These are phyloP conservation scores for Penicillium parvum DNA, from an alignment of 495 filamentous ascomycete species.

Conservation along the genomic window DNA sequence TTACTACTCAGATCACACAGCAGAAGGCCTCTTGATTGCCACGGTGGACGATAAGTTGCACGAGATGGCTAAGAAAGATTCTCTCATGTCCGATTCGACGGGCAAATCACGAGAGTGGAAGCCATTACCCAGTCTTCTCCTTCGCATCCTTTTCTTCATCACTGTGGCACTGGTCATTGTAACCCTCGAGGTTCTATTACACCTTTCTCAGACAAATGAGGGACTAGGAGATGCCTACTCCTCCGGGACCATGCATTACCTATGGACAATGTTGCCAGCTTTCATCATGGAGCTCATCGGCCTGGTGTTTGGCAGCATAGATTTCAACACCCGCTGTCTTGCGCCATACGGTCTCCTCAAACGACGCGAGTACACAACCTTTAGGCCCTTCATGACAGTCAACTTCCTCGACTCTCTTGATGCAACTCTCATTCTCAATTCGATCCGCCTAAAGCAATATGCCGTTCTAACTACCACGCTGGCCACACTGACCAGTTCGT, in stretches of 20 bases:
- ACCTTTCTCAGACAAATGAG: slow-evolving; percentile 4
- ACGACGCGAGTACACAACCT: background rate
- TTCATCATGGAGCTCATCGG: slow-evolving; percentile 4
- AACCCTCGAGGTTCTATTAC: slow-evolving; percentile 6
- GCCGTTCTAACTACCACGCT: slow-evolving; percentile 10
- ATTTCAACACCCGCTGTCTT: slow-evolving; percentile 12
- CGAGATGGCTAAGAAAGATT: background rate
- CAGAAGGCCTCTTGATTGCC: background rate
- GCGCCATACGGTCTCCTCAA: slow-evolving; percentile 9
- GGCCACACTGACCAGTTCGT: background rate
- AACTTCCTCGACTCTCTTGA: slow-evolving; percentile 6
- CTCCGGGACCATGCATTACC: slow-evolving; percentile 2
- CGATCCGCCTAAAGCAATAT: slow-evolving; percentile 5
- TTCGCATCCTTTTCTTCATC: slow-evolving; percentile 4
- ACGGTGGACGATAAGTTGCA: no score
- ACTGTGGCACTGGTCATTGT: slow-evolving; percentile 1
- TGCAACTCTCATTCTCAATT: background rate
- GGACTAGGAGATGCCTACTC: slow-evolving; percentile 8
- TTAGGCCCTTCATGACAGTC: slow-evolving; percentile 5
- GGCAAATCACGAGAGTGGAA: slow-evolving; percentile 4
- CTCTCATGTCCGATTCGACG: background rate
- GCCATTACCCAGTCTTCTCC: slow-evolving; percentile 7
- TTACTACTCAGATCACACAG: background rate
- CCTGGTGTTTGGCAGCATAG: slow-evolving; percentile 4
- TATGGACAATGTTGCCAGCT: slow-evolving; percentile 14